These are phyloP conservation scores for Salix dunnii DNA, from an alignment of 345 rosid genomes.

Conservation along the genomic window DNA sequence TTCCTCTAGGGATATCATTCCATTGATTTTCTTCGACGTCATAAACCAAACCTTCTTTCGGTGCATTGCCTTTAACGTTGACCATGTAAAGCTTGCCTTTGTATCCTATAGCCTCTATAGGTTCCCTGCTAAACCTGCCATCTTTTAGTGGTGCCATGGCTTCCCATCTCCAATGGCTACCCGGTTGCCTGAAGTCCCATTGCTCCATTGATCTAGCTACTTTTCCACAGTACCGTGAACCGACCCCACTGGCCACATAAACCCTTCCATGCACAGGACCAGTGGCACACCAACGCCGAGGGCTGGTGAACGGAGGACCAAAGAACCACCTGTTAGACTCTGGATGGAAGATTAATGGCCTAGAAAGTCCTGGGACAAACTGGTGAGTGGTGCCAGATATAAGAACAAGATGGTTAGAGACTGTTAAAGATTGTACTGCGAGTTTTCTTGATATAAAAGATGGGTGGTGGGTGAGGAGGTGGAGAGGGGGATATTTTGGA, in stretches of 20 bases:
- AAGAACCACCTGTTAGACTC: constrained; percentile 26
- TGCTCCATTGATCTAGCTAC: constrained; percentile 46
- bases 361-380: constrained; percentile 43
- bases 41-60: too few relatives aligned
- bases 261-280: constrained; percentile 35
- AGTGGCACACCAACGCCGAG: constrained; percentile 51
- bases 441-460: constrained; percentile 40
- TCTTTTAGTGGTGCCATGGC: constrained; percentile 37
- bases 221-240: constrained; percentile 26
- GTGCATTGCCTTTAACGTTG: too few relatives aligned
- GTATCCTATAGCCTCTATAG: too few relatives aligned
- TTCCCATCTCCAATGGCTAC: constrained; percentile 33
- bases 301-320: constrained; percentile 34
- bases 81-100: too few relatives aligned
- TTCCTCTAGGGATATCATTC: too few relatives aligned
- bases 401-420: constrained; percentile 36
- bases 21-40: too few relatives aligned
- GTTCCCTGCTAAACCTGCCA: too few relatives aligned
- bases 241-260: constrained; percentile 47
- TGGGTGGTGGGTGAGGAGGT: constrained; percentile 50
- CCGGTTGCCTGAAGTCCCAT: constrained; percentile 26
- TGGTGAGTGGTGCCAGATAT: constrained; percentile 38
- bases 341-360: constrained; percentile 48
- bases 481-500: constrained; percentile 31
- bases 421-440: constrained; percentile 44